Evolutionary conservation across 306 rosid genomes (phyloP).

Genomic region (Geum urbanum): DNA sequence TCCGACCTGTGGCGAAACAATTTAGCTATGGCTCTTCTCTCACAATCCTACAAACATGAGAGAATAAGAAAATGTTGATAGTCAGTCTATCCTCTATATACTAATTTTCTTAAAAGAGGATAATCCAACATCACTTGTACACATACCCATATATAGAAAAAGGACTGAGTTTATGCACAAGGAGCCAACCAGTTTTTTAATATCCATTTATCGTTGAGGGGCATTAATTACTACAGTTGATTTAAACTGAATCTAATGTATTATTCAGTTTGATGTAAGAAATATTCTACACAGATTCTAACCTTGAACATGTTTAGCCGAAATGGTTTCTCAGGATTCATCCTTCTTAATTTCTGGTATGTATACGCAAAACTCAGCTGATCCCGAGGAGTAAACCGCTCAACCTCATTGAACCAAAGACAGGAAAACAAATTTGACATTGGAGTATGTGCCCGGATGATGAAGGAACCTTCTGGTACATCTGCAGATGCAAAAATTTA

Average conservation of each 20-base stretch:
- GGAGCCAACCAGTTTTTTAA: not conserved
- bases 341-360: slow-evolving; percentile 85
- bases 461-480: slow-evolving; percentile 95
- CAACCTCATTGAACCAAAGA: slow-evolving; percentile 96
- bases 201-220: not conserved
- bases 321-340: slow-evolving; percentile 76
- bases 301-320: slow-evolving; percentile 96
- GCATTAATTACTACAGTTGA: not conserved
- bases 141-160: too few relatives aligned
- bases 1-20: slow-evolving; percentile 79
- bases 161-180: not conserved
- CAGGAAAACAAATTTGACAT: slow-evolving; percentile 94
- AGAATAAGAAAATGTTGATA: not conserved
- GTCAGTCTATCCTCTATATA: not conserved
- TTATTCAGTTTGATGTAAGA: slow-evolving; percentile 14
- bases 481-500: slow-evolving; percentile 37
- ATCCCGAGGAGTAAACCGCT: slow-evolving; percentile 93
- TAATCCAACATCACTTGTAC: too few relatives aligned
- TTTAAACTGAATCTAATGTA: not conserved
- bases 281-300: slow-evolving; percentile 23
- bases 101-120: not conserved
- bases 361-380: slow-evolving; percentile 95
- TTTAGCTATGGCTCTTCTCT: slow-evolving; percentile 88
- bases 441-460: slow-evolving; percentile 90
- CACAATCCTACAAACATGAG: slow-evolving; percentile 61